Percentiles rank a stretch among this genome's conserved stretches.
Conservation (phyloP, 1,284 basidiomycete species). For the Xerocomus cyaneibrunnescens region DNA sequence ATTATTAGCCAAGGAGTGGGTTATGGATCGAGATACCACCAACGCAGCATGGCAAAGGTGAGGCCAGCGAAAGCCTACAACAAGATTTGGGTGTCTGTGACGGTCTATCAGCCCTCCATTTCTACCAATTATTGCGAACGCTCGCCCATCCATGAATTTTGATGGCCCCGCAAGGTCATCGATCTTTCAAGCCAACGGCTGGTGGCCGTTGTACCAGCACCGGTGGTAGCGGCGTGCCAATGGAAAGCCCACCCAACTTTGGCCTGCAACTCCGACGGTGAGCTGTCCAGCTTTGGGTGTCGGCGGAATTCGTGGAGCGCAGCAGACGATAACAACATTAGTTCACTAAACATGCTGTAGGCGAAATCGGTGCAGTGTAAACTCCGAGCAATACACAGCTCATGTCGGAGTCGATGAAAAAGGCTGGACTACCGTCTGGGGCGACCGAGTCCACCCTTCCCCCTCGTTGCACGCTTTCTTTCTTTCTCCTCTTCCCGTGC, state of each 20-base stretch:
- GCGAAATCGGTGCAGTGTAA: background rate
- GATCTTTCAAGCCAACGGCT: background rate
- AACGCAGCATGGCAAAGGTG: background rate
- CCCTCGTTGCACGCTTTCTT: conserved; percentile 47
- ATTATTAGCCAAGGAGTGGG: background rate
- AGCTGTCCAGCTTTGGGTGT: background rate
- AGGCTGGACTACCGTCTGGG: conserved; percentile 24
- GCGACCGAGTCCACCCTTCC: conserved; percentile 20
- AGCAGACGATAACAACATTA: background rate
- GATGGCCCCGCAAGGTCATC: background rate
- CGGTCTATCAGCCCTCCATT: background rate
- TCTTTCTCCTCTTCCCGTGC: conserved; percentile 75
- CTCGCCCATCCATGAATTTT: background rate
- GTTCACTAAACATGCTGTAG: conserved; percentile 2
- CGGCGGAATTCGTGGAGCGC: background rate
- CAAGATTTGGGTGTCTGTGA: background rate
- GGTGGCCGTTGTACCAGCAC: background rate
- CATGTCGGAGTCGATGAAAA: background rate
- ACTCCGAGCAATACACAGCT: background rate
- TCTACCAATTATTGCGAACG: background rate
- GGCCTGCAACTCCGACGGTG: background rate
- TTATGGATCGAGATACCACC: conserved; percentile 1
- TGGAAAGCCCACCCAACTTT: background rate
- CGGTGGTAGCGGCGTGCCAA: background rate
- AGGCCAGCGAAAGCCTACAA: background rate